Evolutionary conservation across 2,329 filamentous ascomycete genomes (phyloP), one percentile per base, ranked within the genome.

Genomic region (Didymellaceae sp.): DNA sequence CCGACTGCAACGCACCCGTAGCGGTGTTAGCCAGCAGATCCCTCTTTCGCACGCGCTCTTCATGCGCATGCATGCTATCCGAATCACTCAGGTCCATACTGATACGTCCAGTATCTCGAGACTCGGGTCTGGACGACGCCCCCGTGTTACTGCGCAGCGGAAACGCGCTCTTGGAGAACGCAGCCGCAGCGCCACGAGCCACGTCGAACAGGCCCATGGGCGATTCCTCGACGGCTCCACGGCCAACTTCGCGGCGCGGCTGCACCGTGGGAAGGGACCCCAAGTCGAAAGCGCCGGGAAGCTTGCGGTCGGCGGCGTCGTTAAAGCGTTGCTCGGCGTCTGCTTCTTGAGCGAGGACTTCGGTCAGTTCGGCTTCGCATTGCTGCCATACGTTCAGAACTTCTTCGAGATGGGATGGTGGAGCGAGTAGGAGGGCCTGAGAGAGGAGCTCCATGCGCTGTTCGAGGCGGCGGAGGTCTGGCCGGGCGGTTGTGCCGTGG

Each of bases 381-480:
- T 87, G 81, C 10, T 88, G 84, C 78, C 89, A 94, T 1, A 84
- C 86, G 40, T 85, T 86, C 3, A 94, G 75, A 11, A 94, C 88
- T 58, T 91, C 88, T 52, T 89, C 86, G 0, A 94, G 79, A 10
- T 88, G 84, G 0, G 80, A 76, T 0, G 85, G 75, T 1, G 90
- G 90, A 0, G 89, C 89, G 40, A 92, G 82, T 7, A 90, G 82
- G 14, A 94, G 78, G 1, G 90, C 88, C 10, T 88, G 86, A 1
- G 88, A 86, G 2, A 95, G 78, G 28, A 91, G 88, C 62, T 93
- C 90, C 67, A 91, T 89, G 17, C 90, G 84, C 67, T 93, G 90
- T 62, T 93, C 88, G 1, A 94, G 77, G 58, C 90, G 86, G 22
- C 89, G 82, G 43, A 94, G 68, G 11, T 67, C 68, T 5, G 71